These are phyloP conservation scores for Zychaea mexicana DNA, from an alignment of 371 early-diverging fungal species.

Conservation along the genomic window DNA sequence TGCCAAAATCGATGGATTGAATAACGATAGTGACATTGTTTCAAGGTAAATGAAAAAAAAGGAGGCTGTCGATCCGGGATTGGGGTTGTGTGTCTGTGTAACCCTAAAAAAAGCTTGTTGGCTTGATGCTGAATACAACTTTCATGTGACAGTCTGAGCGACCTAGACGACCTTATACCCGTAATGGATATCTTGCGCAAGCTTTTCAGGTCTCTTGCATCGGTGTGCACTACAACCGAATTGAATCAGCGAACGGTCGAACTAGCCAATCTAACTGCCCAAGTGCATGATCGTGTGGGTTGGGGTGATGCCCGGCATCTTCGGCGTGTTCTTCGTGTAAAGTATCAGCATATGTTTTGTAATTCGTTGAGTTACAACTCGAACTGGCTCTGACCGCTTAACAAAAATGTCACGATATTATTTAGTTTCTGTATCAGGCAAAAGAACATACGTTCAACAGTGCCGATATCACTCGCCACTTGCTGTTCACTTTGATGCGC, in stretches of 20 bases:
- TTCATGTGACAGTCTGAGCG: background rate
- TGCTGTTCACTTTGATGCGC: conserved; percentile 58
- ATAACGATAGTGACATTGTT: too few species aligned
- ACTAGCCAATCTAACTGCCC: conserved; percentile 20
- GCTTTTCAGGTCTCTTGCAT: background rate
- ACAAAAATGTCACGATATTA: background rate
- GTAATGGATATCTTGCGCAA: conserved; percentile 2
- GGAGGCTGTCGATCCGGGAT: background rate
- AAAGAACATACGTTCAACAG: conserved; percentile 71
- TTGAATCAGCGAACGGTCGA: conserved; percentile 22
- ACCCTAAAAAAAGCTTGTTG: background rate
- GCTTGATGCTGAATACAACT: background rate
- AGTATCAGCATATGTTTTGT: background rate
- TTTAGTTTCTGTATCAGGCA: conserved; percentile 57
- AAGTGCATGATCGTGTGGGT: conserved; percentile 35
- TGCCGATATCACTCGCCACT: conserved; percentile 62
- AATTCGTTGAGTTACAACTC: background rate
- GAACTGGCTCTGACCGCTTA: background rate
- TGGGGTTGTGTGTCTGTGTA: background rate
- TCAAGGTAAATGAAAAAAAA: background rate
- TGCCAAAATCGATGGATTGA: conserved; percentile 9
- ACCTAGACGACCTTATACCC: background rate
- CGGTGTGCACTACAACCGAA: background rate
- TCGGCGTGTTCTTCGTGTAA: conserved; percentile 30
- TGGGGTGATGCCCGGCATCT: conserved; percentile 35